Percentiles rank a stretch among this genome's conserved stretches.
phyloP scores from a whole-genome alignment of 2,329 filamentous ascomycete genomes.

The Arthroderma sp. region DNA sequence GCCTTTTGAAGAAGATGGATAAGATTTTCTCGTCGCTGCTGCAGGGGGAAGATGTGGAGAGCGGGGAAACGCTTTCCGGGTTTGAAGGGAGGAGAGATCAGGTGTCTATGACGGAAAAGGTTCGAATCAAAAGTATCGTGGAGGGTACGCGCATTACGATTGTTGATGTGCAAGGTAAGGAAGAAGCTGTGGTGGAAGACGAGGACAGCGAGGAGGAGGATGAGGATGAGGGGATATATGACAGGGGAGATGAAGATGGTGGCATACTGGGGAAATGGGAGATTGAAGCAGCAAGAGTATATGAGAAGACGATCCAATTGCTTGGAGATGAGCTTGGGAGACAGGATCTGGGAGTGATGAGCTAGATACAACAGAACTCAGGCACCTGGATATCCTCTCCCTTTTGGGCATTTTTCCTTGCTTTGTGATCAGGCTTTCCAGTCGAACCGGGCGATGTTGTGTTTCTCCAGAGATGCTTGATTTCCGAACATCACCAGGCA shows the following conservation, averaged over 20 bases:
- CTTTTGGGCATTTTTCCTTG: background rate
- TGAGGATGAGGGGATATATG: slow-evolving; percentile 17
- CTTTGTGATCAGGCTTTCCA: background rate
- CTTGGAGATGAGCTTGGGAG: slow-evolving; percentile 53
- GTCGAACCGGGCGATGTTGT: too few species aligned
- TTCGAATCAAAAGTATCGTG: slow-evolving; percentile 68
- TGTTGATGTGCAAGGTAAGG: slow-evolving; percentile 46
- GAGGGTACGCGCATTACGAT: slow-evolving; percentile 61
- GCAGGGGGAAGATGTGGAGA: slow-evolving; percentile 51
- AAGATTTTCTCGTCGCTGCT: slow-evolving; percentile 68
- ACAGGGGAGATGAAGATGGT: slow-evolving; percentile 36
- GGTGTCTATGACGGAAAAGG: slow-evolving; percentile 68
- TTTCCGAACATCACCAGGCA: too few species aligned
- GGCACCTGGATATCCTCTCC: background rate
- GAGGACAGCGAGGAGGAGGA: slow-evolving; percentile 21
- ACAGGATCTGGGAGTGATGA: slow-evolving; percentile 1
- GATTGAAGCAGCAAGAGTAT: slow-evolving; percentile 62
- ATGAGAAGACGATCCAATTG: slow-evolving; percentile 65
- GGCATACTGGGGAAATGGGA: slow-evolving; percentile 34
- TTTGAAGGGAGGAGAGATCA: slow-evolving; percentile 46
- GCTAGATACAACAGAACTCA: too few species aligned
- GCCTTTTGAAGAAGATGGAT: slow-evolving; percentile 64
- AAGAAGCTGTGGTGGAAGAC: slow-evolving; percentile 24
- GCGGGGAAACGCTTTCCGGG: slow-evolving; percentile 53
- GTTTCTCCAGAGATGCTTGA: too few species aligned